These are phyloP conservation scores for Globisporangium middletonii DNA, from an alignment of 352 stramenopile genomes.

Conservation along the genomic window DNA sequence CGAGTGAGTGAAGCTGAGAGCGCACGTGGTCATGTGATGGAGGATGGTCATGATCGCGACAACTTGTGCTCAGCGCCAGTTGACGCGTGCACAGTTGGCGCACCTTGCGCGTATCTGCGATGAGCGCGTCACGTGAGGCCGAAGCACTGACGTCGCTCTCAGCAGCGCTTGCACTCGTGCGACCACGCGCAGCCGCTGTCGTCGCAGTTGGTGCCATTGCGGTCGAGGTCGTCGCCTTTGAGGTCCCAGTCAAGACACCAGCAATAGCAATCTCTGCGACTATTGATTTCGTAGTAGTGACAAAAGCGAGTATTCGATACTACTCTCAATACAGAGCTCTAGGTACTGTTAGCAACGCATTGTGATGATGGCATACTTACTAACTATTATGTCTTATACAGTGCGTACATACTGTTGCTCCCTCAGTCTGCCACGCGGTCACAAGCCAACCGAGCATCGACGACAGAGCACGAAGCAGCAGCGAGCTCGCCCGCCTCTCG, in stretches of 20 bases:
- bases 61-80: background rate
- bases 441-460: constrained; percentile 3
- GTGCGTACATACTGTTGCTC: background rate
- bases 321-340: constrained; percentile 4
- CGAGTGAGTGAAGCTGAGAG: background rate
- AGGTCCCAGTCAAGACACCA: too few species aligned
- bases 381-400: background rate
- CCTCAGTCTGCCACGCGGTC: constrained; percentile 1
- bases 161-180: background rate
- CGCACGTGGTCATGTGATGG: too few species aligned
- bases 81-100: too few species aligned
- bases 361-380: background rate
- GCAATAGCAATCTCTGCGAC: background rate
- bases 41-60: background rate
- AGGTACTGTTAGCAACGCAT: background rate
- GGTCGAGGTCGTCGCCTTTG: too few species aligned
- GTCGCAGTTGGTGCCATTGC: constrained; percentile 4
- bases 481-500: background rate
- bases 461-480: background rate
- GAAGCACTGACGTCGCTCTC: background rate
- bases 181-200: background rate
- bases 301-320: background rate
- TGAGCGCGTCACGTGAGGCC: constrained; percentile 20
- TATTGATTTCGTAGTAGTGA: background rate
- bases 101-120: constrained; percentile 37